Conservation (phyloP, 495 filamentous ascomycete genomes). For the Aspergillus sclerotiicarbonarius region DNA sequence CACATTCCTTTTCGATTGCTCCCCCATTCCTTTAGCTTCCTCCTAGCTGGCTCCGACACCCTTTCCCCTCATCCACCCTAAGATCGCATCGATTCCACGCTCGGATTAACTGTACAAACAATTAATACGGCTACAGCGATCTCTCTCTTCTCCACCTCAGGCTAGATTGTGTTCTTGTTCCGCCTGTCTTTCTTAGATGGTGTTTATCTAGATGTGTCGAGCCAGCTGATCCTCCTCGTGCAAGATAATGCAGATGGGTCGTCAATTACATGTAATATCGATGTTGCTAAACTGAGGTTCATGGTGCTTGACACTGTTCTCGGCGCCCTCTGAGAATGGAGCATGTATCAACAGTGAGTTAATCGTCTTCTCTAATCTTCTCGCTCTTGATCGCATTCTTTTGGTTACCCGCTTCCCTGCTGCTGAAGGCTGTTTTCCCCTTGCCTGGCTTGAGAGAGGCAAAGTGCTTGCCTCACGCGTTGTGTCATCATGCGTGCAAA, state of each 20-base stretch:
- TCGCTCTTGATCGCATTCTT: background rate
- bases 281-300: conserved; percentile 41
- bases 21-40: background rate
- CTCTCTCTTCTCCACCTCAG: background rate
- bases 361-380: conserved; percentile 6
- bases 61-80: conserved; percentile 2
- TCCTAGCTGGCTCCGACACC: background rate
- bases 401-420: background rate
- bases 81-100: conserved; percentile 6
- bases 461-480: background rate
- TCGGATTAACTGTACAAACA: background rate
- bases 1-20: conserved; percentile 7
- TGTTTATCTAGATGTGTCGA: conserved; percentile 19
- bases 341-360: conserved; percentile 48
- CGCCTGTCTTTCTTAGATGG: background rate
- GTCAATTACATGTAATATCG: conserved; percentile 32
- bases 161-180: background rate
- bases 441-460: background rate
- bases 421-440: background rate
- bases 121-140: background rate
- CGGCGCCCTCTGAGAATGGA: conserved; percentile 43
- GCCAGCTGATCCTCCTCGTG: conserved; percentile 21
- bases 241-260: conserved; percentile 40
- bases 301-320: conserved; percentile 35
- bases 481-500: background rate